phyloP scores from a whole-genome alignment of 805 yeast species.

The Cyberlindnera bimundalis region DNA sequence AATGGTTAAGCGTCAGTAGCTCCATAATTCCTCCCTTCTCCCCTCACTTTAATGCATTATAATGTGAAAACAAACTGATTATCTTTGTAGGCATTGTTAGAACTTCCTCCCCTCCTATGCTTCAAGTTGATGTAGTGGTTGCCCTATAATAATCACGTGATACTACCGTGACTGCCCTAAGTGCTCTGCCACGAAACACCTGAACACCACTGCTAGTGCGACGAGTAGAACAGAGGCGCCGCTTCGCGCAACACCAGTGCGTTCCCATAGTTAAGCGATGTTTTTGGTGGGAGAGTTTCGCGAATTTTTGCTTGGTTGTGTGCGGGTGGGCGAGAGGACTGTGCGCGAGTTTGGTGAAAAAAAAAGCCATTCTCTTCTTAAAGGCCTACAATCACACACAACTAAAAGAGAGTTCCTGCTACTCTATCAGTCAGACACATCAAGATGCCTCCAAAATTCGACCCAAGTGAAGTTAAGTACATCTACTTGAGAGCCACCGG shows the following conservation, averaged over 20 bases:
- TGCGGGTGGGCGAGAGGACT: too few species aligned
- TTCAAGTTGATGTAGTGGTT: too few species aligned
- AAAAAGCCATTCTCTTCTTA: constrained; percentile 7
- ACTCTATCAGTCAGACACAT: constrained; percentile 1
- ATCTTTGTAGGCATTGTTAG: too few species aligned
- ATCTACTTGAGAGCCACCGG: constrained; percentile 99
- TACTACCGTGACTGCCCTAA: too few species aligned
- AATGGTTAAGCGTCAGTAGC: constrained; percentile 22
- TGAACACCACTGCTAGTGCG: constrained; percentile 1
- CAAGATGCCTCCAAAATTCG: constrained; percentile 96
- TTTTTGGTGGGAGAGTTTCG: not conserved
- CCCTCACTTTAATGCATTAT: too few species aligned
- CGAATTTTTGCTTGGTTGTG: not conserved
- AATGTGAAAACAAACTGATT: not conserved
- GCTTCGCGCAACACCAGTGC: not conserved
- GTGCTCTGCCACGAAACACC: too few species aligned
- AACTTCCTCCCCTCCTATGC: too few species aligned
- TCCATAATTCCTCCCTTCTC: too few species aligned
- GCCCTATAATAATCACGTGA: too few species aligned
- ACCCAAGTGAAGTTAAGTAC: constrained; percentile 97
- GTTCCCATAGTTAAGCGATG: not conserved
- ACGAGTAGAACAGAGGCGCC: not conserved
- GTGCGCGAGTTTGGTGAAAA: constrained; percentile 1
- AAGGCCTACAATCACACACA: not conserved
- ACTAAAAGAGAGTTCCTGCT: not conserved